A percentile compares a stretch with the other conserved stretches of the same genome.
phyloP scores from a whole-genome alignment of 2,329 filamentous ascomycete species.

The Colletotrichum coccodes region DNA sequence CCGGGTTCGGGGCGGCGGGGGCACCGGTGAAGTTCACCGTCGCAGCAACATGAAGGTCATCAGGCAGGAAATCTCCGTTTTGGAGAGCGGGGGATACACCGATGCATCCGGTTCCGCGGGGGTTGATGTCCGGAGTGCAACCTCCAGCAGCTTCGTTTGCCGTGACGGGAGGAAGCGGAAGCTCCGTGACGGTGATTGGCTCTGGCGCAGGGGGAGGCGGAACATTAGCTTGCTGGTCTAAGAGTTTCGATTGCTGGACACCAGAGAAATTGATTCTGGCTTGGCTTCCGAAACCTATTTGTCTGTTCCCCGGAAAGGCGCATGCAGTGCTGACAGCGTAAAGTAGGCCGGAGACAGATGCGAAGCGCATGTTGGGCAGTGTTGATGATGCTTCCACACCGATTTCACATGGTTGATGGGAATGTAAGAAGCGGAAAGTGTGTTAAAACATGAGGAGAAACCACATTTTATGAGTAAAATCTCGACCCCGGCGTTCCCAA shows the following conservation, averaged over 20 bases:
- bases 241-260: too few relatives aligned
- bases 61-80: constrained; percentile 48
- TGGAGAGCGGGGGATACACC: constrained; percentile 22
- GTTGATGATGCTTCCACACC: too few relatives aligned
- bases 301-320: neutral
- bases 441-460: too few relatives aligned
- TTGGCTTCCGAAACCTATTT: neutral
- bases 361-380: neutral
- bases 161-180: constrained; percentile 49
- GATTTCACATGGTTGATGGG: too few relatives aligned
- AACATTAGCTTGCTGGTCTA: neutral
- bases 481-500: neutral
- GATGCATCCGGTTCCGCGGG: constrained; percentile 50
- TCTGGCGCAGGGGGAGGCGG: constrained; percentile 43
- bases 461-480: too few relatives aligned
- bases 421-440: too few relatives aligned
- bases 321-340: neutral
- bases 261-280: neutral
- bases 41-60: constrained; percentile 53
- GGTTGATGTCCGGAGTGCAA: constrained; percentile 46
- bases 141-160: constrained; percentile 39
- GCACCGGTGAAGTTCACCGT: constrained; percentile 53
- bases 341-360: neutral
- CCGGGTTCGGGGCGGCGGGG: constrained; percentile 47
- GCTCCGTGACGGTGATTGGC: constrained; percentile 44